A percentile compares a stretch with the other conserved stretches of the same genome.
phyloP scores from a whole-genome alignment of 306 rosid species.

The Vachellia collinsii region DNA sequence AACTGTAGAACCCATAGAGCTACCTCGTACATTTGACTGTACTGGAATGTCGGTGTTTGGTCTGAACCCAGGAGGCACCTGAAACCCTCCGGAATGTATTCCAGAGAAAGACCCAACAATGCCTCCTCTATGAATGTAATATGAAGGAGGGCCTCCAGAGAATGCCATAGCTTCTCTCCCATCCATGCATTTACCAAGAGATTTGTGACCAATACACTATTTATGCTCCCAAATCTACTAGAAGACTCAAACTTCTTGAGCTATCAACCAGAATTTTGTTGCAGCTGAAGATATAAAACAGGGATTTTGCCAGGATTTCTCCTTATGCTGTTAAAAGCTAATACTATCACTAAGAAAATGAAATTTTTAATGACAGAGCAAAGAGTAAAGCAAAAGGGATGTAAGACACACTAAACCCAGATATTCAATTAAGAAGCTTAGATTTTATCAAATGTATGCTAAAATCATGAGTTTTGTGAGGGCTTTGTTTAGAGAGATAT shows the following conservation, averaged over 20 bases:
- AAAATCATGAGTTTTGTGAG: slow-evolving; percentile 41
- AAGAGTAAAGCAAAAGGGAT: slow-evolving; percentile 26
- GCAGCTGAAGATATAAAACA: background rate
- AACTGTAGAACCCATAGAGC: slow-evolving; percentile 64
- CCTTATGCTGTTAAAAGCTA: slow-evolving; percentile 8
- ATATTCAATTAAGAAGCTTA: slow-evolving; percentile 35
- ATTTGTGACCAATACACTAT: slow-evolving; percentile 33
- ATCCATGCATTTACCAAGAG: slow-evolving; percentile 93
- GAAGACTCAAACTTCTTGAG: slow-evolving; percentile 5
- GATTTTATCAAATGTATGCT: slow-evolving; percentile 20
- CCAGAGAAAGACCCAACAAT: slow-evolving; percentile 64
- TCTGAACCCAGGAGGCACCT: slow-evolving; percentile 70
- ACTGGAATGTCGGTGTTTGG: slow-evolving; percentile 49
- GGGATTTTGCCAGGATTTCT: slow-evolving; percentile 31
- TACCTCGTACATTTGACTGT: slow-evolving; percentile 57
- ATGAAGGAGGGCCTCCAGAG: slow-evolving; percentile 84
- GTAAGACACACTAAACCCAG: slow-evolving; percentile 31
- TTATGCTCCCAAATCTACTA: slow-evolving; percentile 28
- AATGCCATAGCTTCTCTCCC: slow-evolving; percentile 95
- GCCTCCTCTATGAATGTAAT: slow-evolving; percentile 81
- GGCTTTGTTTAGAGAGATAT: slow-evolving; percentile 42
- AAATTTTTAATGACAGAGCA: slow-evolving; percentile 30
- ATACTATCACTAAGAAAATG: slow-evolving; percentile 23
- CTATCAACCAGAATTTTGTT: slow-evolving; percentile 12
- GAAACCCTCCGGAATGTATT: slow-evolving; percentile 59